A percentile compares a stretch with the other conserved stretches of the same genome.
These are phyloP conservation scores for Trichoderma gamsii DNA, from an alignment of 495 filamentous ascomycete species.

Conservation along the genomic window DNA sequence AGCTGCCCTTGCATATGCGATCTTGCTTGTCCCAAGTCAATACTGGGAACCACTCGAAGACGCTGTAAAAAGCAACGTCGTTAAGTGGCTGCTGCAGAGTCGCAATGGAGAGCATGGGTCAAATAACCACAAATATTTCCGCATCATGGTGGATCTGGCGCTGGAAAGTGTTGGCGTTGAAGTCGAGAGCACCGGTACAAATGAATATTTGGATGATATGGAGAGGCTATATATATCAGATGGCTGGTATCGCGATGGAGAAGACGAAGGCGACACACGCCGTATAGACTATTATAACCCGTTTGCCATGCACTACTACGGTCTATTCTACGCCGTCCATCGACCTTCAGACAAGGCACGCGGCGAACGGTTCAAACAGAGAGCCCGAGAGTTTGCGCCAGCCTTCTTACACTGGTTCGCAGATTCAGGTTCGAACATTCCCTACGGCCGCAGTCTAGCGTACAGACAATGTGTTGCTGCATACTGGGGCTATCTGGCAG, in stretches of 20 bases:
- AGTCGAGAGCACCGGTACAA: neutral
- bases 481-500: neutral
- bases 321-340: neutral
- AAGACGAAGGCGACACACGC: neutral
- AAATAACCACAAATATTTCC: conserved; percentile 4
- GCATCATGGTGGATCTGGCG: neutral
- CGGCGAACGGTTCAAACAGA: neutral
- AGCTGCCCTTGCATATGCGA: conserved; percentile 1
- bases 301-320: conserved; percentile 4
- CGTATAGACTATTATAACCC: conserved; percentile 6
- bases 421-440: conserved; percentile 1
- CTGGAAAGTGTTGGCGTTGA: conserved; percentile 5
- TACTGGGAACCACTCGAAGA: neutral
- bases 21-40: neutral
- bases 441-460: neutral
- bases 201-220: neutral
- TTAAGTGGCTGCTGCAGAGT: neutral
- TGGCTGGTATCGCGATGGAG: conserved; percentile 1
- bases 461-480: neutral
- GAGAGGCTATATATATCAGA: conserved; percentile 3
- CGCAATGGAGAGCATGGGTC: conserved; percentile 1
- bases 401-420: neutral
- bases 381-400: neutral
- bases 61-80: neutral
- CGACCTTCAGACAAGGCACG: neutral